Conservation (phyloP, 305 asterid genomes). For the Fraxinus paxiana region DNA sequence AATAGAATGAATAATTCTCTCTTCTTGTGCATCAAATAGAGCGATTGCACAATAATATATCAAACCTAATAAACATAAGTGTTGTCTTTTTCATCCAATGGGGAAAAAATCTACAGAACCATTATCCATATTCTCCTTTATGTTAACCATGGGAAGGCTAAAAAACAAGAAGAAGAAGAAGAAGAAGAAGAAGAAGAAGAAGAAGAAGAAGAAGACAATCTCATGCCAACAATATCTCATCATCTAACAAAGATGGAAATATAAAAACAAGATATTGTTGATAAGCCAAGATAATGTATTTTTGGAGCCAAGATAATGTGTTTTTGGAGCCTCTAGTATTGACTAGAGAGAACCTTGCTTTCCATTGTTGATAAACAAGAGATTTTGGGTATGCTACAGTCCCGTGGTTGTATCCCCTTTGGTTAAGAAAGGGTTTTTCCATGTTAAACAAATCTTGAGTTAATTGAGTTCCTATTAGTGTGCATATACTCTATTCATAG, state of each 20-base stretch:
- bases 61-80: not conserved
- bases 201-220: not conserved
- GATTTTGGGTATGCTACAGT: not conserved
- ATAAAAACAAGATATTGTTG: not conserved
- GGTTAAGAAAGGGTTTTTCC: not conserved
- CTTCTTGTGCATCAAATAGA: not conserved
- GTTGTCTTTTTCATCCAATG: not conserved
- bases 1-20: not conserved
- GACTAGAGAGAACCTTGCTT: not conserved
- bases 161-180: not conserved
- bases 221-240: not conserved
- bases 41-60: not conserved
- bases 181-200: no score
- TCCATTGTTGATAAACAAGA: not conserved
- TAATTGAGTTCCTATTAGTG: not conserved
- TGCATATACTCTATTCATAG: not conserved
- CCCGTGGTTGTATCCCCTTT: not conserved
- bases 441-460: not conserved
- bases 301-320: not conserved
- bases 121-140: not conserved
- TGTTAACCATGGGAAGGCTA: not conserved
- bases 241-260: not conserved
- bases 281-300: no score
- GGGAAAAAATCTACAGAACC: not conserved
- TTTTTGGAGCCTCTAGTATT: not conserved